Evolutionary conservation across 1,139 yeast species (phyloP), one percentile per base, ranked within the genome.

Genomic region (Zhuliangozyma blackwelliae): DNA sequence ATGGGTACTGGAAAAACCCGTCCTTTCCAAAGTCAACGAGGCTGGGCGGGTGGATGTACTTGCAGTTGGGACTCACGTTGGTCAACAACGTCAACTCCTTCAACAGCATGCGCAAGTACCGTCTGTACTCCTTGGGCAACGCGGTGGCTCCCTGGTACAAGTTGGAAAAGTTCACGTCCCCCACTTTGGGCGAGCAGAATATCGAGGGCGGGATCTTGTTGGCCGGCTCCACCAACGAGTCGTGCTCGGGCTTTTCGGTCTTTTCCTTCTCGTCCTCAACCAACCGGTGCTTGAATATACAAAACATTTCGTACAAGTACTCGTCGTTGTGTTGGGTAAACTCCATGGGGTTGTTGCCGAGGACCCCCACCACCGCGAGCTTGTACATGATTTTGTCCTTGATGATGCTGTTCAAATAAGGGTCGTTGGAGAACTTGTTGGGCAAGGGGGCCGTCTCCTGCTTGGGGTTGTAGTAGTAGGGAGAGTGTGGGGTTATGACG

Each of bases 341-440:
- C 29, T 58, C 60, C 51, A 55, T 57, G 10, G 73, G 74, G 26
- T 47, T 49, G 11, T 54, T 48, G 2, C 75, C 75, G 38, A 69
- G 53, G 0, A 63, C 58, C 0, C 75, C 75, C 26, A 65, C 37
- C 9, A 64, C 57, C 1, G 65, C 55, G 34, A 70, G 49, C 45
- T 69, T 69, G 41, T 65, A 63, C 6, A 58, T 35, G 5, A 69
- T 47, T 43, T 69, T 70, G 19, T 58, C 59, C 40, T 52, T 57
- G 26, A 70, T 63, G 32, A 68, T 59, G 25, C 46, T 47, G 43
- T 70, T 58, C 26, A 68, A 44, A 7, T 51, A 41, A 2, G 57
- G 55, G 43, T 68, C 69, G 19, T 55, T 46, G 9, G 68, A 55
- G 44, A 66, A 67, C 27, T 46, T 44, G 28, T 46, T 40, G 19